phyloP scores from a whole-genome alignment of 257 asterid species.

The Solanum lycopersicoides region DNA sequence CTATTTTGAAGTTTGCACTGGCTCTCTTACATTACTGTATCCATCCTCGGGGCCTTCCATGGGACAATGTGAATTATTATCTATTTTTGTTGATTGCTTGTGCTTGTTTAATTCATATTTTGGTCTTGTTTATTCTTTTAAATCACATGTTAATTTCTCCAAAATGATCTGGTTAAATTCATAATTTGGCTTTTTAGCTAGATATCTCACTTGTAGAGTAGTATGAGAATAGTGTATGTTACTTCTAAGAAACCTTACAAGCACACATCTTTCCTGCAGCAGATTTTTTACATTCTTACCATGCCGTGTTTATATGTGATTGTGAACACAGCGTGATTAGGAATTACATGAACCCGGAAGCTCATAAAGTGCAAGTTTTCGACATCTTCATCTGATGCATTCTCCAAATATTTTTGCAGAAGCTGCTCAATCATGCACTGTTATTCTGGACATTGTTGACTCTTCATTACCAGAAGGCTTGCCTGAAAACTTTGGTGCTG shows the following conservation, averaged over 20 bases:
- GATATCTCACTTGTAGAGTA: background rate
- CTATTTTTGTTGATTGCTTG: background rate
- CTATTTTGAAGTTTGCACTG: background rate
- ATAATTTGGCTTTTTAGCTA: background rate
- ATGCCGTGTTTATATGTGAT: background rate
- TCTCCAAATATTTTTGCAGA: conserved; percentile 57
- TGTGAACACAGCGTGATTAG: background rate
- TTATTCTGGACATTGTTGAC: conserved; percentile 86
- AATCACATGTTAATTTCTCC: background rate
- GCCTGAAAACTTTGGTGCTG: conserved; percentile 80
- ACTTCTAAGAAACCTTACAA: background rate
- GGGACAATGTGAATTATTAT: background rate
- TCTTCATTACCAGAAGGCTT: conserved; percentile 81
- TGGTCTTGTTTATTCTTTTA: background rate
- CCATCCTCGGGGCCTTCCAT: background rate
- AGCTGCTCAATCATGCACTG: conserved; percentile 93
- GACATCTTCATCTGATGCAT: conserved; percentile 5
- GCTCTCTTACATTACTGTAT: background rate
- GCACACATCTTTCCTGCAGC: background rate
- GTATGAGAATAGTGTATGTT: background rate
- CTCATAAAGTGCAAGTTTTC: background rate
- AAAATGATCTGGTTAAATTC: background rate
- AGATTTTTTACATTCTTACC: background rate
- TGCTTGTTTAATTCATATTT: background rate
- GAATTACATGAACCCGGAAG: background rate